Base-by-base conservation (phyloP, 2,329 filamentous ascomycete species). In the Monilinia laxa region DNA sequence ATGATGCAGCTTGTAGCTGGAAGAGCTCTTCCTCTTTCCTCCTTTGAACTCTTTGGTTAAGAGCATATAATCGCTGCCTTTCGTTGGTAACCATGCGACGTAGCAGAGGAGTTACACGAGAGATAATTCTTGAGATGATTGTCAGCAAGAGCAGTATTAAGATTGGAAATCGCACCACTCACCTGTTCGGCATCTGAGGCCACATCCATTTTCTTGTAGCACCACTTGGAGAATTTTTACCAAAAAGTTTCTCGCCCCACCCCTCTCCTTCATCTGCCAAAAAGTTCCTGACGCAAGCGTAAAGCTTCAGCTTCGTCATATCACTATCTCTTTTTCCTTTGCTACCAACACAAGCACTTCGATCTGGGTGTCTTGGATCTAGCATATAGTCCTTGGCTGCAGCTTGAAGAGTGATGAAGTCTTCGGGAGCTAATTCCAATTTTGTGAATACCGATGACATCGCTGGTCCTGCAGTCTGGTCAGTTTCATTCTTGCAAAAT, bases 11-110 rank as follows among this genome's bases (percentile, higher is more conserved):
- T 25, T 42, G 60, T 55, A 55, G 14, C 7, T 40, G 60, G 11
- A 28, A 53, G 25, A 53, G 49, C 18, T 66, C 57, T 47, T 62
- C 64, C 23, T 66, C 67, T 52, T 67, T 67, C 66, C 58, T 56
- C 31, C 70, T 72, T 11, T 68, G 63, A 54, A 66, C 62, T 42
- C 74, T 67, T 28, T 67, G 68, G 35, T 73, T 69, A 20, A 70
- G 55, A 20, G 73, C 74, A 68, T 76, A 76, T 31, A 68, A 64
- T 40, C 75, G 70, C 69, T 76, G 75, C 51, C 73, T 70, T 65
- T 76, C 75, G 59, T 77, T 77, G n/a, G 73, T 76, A 11, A 77
- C 74, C 71, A 75, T 73, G 11, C 75, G 74, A 18, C 75, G 73
- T 55, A 77, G 63, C 11, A 77, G 65, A 45, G 74, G 75, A 31